Evolutionary conservation across 1,139 yeast genomes (phyloP).

Genomic region (Suhomyces atakaporum): DNA sequence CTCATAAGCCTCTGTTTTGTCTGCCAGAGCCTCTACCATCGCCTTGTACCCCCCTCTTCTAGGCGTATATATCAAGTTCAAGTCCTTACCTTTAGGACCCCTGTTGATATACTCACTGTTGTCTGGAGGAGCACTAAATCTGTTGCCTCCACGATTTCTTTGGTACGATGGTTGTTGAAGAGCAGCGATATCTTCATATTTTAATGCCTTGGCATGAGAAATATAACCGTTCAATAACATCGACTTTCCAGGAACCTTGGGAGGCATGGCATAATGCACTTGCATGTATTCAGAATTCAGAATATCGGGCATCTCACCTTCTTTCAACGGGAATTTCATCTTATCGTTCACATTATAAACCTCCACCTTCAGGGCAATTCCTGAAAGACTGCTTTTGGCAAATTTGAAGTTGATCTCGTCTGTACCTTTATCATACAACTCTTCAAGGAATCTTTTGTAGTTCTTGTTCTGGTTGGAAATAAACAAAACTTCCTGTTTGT

Average conservation of each 20-base stretch:
- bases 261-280: slow-evolving; percentile 59
- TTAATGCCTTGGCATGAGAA: slow-evolving; percentile 60
- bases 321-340: slow-evolving; percentile 61
- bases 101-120: slow-evolving; percentile 41
- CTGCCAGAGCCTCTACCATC: slow-evolving; percentile 19
- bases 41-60: slow-evolving; percentile 48
- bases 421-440: slow-evolving; percentile 30
- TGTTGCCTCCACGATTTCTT: slow-evolving; percentile 28
- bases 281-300: slow-evolving; percentile 57
- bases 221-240: slow-evolving; percentile 82
- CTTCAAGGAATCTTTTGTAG: slow-evolving; percentile 37
- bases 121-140: slow-evolving; percentile 37
- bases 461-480: slow-evolving; percentile 59
- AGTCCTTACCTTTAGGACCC: slow-evolving; percentile 45
- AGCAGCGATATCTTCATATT: slow-evolving; percentile 69
- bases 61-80: slow-evolving; percentile 35
- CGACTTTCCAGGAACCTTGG: slow-evolving; percentile 62
- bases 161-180: slow-evolving; percentile 49
- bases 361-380: slow-evolving; percentile 50
- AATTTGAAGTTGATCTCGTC: slow-evolving; percentile 45
- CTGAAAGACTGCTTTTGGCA: slow-evolving; percentile 64
- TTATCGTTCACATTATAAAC: slow-evolving; percentile 50
- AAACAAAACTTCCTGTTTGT: slow-evolving; percentile 61
- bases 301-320: slow-evolving; percentile 58
- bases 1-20: slow-evolving; percentile 15